Evolutionary conservation across 2,329 filamentous ascomycete genomes (phyloP), one percentile per base, ranked within the genome.

Genomic region (Neoscytalidium dimidiatum): DNA sequence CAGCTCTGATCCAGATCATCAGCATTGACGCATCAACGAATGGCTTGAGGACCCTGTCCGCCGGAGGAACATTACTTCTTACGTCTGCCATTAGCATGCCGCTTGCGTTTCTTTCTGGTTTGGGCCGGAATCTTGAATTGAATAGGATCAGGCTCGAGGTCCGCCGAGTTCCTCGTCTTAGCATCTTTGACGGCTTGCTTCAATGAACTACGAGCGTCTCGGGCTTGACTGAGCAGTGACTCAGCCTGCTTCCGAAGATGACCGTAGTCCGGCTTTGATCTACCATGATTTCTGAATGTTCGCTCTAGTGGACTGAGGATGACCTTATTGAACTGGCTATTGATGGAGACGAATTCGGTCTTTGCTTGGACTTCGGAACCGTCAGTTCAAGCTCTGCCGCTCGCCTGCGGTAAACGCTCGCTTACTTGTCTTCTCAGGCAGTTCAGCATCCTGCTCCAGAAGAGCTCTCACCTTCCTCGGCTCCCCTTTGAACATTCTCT

Each of bases 281-380:
- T 44, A 28, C 56, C 41, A 31, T 33, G 56, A 31, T 8, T 60
- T 8, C 26, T 26, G 41, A 60, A 60, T 5, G 56, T 33, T 28
- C 46, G 44, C 56, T 60, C 56, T 41, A 60, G n/a, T 17, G 56
- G 56, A 7, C 8, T 33, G 14, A 60, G 38, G n/a, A 60, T 28
- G 13, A 46, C 33, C 56, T 60, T 60, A 19, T 46, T 31, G 38
- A 60, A 60, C 56, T 60, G 56, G n/a, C 35, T 46, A 14, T 60
- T 60, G 23, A 60, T 60, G n/a, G 56, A 60, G 9, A 60, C 56
- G 6, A 60, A 60, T 9, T 60, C 56, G 6, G 56, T 60, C 56
- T 60, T 60, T 19, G 56, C n/a, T 28, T 60, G 56, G 26, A 60
- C 56, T 57, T 31, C n/a, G 26, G 3, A n/a, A 21, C 2, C 11